Percentiles rank a stretch among this genome's conserved stretches.
Evolutionary conservation across 83 land plant species (phyloP).

Genomic region (Picea abies): DNA sequence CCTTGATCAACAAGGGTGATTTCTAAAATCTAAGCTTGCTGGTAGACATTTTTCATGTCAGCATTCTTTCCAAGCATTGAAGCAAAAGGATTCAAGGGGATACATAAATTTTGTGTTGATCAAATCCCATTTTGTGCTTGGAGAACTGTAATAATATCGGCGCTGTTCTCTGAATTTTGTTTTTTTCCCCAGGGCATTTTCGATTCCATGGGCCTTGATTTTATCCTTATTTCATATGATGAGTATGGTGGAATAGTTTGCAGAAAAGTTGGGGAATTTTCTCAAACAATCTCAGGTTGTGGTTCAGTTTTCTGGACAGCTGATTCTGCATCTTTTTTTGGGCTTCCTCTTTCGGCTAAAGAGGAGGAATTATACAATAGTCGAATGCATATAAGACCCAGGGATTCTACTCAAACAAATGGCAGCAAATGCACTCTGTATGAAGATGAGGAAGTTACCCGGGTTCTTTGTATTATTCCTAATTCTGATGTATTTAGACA

Average conservation of each 20-base stretch:
- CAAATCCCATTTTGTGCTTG: not conserved
- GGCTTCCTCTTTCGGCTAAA: slow-evolving; percentile 49
- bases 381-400: slow-evolving; percentile 54
- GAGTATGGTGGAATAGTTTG: slow-evolving; percentile 83
- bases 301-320: slow-evolving; percentile 84
- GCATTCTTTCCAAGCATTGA: not conserved
- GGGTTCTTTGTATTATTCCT: slow-evolving; percentile 55
- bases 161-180: not conserved
- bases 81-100: not conserved
- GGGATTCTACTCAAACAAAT: not conserved
- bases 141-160: not conserved
- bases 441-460: slow-evolving; percentile 35
- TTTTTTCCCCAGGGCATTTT: slow-evolving; percentile 70
- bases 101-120: not conserved
- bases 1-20: not conserved
- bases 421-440: not conserved
- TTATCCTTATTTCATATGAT: slow-evolving; percentile 82
- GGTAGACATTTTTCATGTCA: not conserved
- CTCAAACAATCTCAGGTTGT: slow-evolving; percentile 34
- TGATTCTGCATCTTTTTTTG: slow-evolving; percentile 31
- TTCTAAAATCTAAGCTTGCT: not conserved
- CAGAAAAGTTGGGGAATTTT: slow-evolving; percentile 57
- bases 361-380: slow-evolving; percentile 59
- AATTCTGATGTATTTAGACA: slow-evolving; percentile 48
- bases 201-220: slow-evolving; percentile 62